Evolutionary conservation across 106 monocot species (phyloP).

Genomic region (Gastrodia elata): DNA sequence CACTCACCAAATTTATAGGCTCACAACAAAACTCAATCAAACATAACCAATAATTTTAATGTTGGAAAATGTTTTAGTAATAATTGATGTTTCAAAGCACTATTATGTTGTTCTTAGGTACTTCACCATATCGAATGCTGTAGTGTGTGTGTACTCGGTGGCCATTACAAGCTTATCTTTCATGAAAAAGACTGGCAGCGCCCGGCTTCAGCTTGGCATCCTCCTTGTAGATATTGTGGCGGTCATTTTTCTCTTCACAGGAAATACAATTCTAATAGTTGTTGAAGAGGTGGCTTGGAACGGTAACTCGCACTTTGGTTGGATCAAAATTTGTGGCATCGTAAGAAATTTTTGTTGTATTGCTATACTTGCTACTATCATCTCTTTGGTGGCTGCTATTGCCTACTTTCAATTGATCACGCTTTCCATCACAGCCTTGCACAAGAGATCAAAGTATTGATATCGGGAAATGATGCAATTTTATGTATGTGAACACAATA

Average conservation of each 20-base stretch:
- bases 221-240: background rate
- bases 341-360: background rate
- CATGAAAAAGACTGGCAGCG: background rate
- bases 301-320: background rate
- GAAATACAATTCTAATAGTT: background rate
- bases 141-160: background rate
- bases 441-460: slow-evolving; percentile 1
- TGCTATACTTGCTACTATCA: background rate
- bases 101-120: too few relatives aligned
- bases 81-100: too few relatives aligned
- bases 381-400: background rate
- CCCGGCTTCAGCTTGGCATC: background rate
- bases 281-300: background rate
- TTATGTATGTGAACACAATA: too few relatives aligned
- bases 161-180: background rate
- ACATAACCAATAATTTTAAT: too few relatives aligned
- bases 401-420: background rate
- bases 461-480: too few relatives aligned
- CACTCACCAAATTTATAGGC: too few relatives aligned
- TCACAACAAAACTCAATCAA: too few relatives aligned
- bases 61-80: too few relatives aligned
- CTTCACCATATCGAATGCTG: background rate
- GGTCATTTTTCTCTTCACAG: background rate
- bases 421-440: background rate
- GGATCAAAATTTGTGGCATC: background rate